Conservation (phyloP, 208 protist genomes). For the Trypanosoma mega region DNA sequence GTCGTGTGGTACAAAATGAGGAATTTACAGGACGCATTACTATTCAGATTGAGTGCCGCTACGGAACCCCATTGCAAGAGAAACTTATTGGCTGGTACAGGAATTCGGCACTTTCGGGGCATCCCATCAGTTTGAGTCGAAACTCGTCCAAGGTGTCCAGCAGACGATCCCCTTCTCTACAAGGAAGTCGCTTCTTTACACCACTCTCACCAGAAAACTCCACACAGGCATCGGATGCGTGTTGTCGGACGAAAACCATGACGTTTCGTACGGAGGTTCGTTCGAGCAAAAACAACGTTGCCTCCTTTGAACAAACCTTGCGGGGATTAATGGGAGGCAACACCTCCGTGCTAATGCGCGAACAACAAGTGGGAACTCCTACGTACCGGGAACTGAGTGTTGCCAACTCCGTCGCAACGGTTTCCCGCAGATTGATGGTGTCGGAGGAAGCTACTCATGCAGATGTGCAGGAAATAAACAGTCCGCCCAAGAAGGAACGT, state of each 20-base stretch:
- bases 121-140: neutral
- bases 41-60: conserved; percentile 28
- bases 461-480: neutral
- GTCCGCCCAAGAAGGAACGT: conserved; percentile 6
- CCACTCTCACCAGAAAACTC: too few relatives aligned
- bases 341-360: too few relatives aligned
- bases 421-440: conserved; percentile 4
- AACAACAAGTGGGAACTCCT: too few relatives aligned
- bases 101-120: conserved; percentile 17
- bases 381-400: too few relatives aligned
- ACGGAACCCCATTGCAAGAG: conserved; percentile 32
- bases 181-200: too few relatives aligned
- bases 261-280: too few relatives aligned
- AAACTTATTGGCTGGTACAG: conserved; percentile 29
- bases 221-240: too few relatives aligned
- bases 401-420: neutral
- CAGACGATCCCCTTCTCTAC: conserved; percentile 2
- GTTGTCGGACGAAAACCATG: too few relatives aligned
- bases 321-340: too few relatives aligned
- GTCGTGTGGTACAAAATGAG: conserved; percentile 35
- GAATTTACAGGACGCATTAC: conserved; percentile 34
- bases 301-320: too few relatives aligned
- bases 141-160: conserved; percentile 6
- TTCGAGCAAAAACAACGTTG: too few relatives aligned
- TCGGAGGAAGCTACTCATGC: neutral